These are phyloP conservation scores for Musa itinerans DNA, from an alignment of 176 grass and related monocot species.

Conservation along the genomic window DNA sequence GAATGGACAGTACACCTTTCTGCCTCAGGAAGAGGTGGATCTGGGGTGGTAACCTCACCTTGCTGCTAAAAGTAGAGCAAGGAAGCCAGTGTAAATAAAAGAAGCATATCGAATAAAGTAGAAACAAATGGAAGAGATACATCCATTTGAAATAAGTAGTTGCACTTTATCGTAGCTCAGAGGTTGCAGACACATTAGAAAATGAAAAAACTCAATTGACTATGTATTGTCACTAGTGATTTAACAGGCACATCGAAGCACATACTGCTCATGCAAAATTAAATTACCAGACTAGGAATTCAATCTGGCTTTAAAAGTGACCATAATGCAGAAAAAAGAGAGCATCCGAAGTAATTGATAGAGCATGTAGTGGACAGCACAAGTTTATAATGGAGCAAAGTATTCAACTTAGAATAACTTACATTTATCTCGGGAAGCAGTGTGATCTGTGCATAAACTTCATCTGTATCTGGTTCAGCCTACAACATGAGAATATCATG, in stretches of 20 bases:
- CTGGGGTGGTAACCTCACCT: conserved; percentile 48
- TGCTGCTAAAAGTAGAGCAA: conserved; percentile 34
- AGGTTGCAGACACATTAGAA: too few relatives aligned
- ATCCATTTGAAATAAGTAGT: not conserved
- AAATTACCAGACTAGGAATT: too few relatives aligned
- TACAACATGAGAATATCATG: conserved; percentile 25
- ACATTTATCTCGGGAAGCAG: conserved; percentile 67
- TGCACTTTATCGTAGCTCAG: not conserved
- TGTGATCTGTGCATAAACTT: conserved; percentile 98
- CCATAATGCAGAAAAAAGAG: too few relatives aligned
- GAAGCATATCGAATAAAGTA: conserved; percentile 4
- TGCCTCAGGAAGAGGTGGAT: conserved; percentile 45
- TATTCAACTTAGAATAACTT: conserved; percentile 7
- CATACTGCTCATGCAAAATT: too few relatives aligned
- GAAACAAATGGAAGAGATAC: not conserved
- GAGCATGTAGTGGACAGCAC: too few relatives aligned
- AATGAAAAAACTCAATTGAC: too few relatives aligned
- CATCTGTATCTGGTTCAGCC: conserved; percentile 92
- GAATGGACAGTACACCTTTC: conserved; percentile 56
- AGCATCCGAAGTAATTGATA: too few relatives aligned
- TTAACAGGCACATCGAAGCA: too few relatives aligned
- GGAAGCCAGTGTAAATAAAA: conserved; percentile 17
- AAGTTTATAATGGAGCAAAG: too few relatives aligned
- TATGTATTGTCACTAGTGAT: too few relatives aligned
- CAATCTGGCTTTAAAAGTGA: too few relatives aligned